Base-by-base conservation (phyloP, 192 early-diverging fungal species). In the Coemansia aciculifera region DNA sequence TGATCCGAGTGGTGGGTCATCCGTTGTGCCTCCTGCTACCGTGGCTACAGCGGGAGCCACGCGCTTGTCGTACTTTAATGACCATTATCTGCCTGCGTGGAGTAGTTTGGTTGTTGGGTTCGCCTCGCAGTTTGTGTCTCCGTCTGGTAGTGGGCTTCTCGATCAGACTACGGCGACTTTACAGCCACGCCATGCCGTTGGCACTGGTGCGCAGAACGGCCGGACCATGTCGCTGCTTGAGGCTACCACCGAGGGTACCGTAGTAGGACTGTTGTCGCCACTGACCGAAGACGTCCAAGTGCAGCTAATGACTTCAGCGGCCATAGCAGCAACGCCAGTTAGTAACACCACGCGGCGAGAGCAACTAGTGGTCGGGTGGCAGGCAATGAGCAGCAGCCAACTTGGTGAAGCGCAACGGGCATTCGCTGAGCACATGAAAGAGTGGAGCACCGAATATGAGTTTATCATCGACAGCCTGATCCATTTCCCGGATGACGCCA, bases 111-210 rank as follows among this genome's bases (percentile, higher is more conserved):
- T 83, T 13, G 63, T 83, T 56, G 80, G 80, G 6, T 83, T 83
- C 69, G 75, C 72, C 6, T 83, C 75, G 72, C 80, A 83, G 73
- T 83, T 83, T 72, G 60, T 83, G 36, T 75, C 80, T 34, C 80
- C 80, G 0, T 70, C 79, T 27, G 71, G 73, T 13, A 81, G 74
- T 49, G 79, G 79, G 42, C 59, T 76, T 19, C 62, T 81, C 2
- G 79, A 81, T 24, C 63, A 67, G 43, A 56, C 40, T 7, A 36
- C 44, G 2, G 37, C 27, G 48, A 37, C 17, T 12, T 15, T 27
- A 17, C 57, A 29, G 40, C 9, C 44, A 15, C 54, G 54, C 2
- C 27, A 29, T 10, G 0, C 37, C 29, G 27, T 38, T n/a, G 42
- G 42, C 15, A 9, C 42, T 46, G 24, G 23, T n/a, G 54, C 10